Percentiles rank a stretch among this genome's conserved stretches.
phyloP scores from a whole-genome alignment of 306 rosid species.

The Dalbergia oliveri region DNA sequence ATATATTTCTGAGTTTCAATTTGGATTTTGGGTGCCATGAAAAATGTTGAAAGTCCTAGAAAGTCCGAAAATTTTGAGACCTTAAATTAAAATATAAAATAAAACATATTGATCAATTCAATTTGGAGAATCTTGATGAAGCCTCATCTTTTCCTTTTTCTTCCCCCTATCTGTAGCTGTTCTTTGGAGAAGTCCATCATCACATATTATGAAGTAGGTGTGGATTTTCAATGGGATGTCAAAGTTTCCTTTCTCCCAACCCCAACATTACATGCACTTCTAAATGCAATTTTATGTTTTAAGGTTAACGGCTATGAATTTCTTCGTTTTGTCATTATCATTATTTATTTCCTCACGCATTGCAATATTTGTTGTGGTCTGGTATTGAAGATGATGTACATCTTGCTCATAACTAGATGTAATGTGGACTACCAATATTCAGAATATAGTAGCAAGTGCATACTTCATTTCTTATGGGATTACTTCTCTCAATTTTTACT shows the following conservation, averaged over 20 bases:
- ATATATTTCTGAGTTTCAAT: conserved; percentile 3
- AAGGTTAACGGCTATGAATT: conserved; percentile 30
- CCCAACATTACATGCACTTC: not conserved
- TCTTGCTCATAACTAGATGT: conserved; percentile 16
- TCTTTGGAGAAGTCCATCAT: conserved; percentile 2
- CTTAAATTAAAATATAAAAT: not conserved
- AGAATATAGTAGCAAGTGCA: conserved; percentile 9
- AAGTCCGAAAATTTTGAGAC: not conserved
- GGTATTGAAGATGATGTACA: conserved; percentile 11
- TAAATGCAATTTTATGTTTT: conserved; percentile 5
- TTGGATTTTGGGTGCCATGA: conserved; percentile 39
- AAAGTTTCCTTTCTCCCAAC: not conserved
- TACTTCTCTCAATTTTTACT: conserved; percentile 1
- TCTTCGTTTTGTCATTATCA: conserved; percentile 8
- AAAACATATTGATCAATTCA: not conserved
- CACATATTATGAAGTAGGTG: not conserved
- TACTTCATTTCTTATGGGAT: conserved; percentile 11
- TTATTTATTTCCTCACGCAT: not conserved
- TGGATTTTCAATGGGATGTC: conserved; percentile 4
- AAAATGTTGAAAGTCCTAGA: conserved; percentile 22
- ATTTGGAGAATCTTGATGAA: conserved; percentile 30
- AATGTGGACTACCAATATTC: not conserved
- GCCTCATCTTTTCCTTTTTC: not conserved
- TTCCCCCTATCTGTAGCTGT: not conserved
- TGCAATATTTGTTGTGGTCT: conserved; percentile 9